Percentiles rank a stretch among this genome's conserved stretches.
Evolutionary conservation across 108 stramenopile genomes (phyloP).

Genomic region (Skeletonema marinoi): DNA sequence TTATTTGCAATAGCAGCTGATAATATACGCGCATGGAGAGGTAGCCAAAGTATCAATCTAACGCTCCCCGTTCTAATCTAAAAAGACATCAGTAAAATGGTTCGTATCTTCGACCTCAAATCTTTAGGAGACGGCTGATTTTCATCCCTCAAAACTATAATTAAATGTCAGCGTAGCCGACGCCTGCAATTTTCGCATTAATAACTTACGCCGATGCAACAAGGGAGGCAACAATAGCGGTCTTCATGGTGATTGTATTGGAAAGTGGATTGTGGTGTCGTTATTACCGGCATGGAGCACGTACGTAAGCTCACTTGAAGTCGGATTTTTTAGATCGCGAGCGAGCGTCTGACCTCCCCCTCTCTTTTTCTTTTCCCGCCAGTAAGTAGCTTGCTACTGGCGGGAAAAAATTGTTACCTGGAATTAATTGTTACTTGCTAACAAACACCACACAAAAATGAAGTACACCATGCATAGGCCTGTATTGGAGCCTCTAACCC

Average conservation of each 20-base stretch:
- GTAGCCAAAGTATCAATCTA: background rate
- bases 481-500: no score
- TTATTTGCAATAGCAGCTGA: conserved; percentile 63
- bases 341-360: background rate
- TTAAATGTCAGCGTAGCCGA: background rate
- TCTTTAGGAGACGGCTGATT: background rate
- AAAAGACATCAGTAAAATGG: background rate
- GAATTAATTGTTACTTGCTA: no score
- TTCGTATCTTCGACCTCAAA: background rate
- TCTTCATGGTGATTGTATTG: conserved; percentile 30
- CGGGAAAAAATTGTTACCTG: no score
- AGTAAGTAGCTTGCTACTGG: no score
- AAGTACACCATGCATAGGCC: no score
- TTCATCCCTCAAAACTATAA: background rate
- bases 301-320: conserved; percentile 1
- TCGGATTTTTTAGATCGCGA: background rate
- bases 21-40: background rate
- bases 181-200: background rate
- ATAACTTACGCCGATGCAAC: conserved; percentile 51
- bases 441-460: no score
- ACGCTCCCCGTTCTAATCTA: background rate
- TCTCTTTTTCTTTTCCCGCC: no score
- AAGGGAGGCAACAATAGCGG: conserved; percentile 44
- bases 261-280: background rate
- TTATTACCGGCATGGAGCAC: background rate